Base-by-base conservation (phyloP, 306 rosid species). In the Rosa chinensis region DNA sequence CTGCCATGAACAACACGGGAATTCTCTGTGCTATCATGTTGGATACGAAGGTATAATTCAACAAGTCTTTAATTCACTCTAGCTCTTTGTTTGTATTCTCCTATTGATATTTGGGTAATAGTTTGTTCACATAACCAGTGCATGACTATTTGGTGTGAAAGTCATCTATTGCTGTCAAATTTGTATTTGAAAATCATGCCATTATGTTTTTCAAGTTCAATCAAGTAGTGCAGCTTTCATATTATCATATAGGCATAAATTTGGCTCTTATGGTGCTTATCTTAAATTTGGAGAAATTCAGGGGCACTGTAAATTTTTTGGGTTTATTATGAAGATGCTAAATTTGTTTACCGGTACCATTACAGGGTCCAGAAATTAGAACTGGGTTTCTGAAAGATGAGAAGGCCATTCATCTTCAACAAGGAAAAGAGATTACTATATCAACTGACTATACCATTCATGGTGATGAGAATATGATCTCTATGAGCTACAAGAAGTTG, bases 401-500 rank as follows among this genome's bases (percentile, higher is more conserved):
- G 48, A 92, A 94, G 73, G 89, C 98, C 23, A 71, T 94, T 76
- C 89, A 90, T 70, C 84, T 94, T 50, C 84, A 78, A 77, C 94
- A 81, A 48, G 97, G 97, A 55, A 84, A 86, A 21, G 97, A 94
- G 76, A 89, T 94, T 83, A 92, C 86, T 40, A 79, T 94, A 85
- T 88, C 97, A 23, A 92, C 94, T 16, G 98, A 92, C 84, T 94
- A 94, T 72, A 81, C 79, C 87, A 64, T 92, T 70, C 86, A 90
- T 86, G 97, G 98, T 18, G 97, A 94, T 86, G 95, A 83, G 81
- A 87, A 81, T 0, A 86, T 39, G 83, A 92, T 94, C 81, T 86
- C 88, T 78, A 91, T 94, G 98, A 92, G 98, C 88, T 94, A 94
- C 90, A 90, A 88, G 59, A 94, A 91, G 90, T 78, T 94, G 97